Base-by-base conservation (phyloP, 768 basidiomycete genomes). In the Amyloporia xantha region DNA sequence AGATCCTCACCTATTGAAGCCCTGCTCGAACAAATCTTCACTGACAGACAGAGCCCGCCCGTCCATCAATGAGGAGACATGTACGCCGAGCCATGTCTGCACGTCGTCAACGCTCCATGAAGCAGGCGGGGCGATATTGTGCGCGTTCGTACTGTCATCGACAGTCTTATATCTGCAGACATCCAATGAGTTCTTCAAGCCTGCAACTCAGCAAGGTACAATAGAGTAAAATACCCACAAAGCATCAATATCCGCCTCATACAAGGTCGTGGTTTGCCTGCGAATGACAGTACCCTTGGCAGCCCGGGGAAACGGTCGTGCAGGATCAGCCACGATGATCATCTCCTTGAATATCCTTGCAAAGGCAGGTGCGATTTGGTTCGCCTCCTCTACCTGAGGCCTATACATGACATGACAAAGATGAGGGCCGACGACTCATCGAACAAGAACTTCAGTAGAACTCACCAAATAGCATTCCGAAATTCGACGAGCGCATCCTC, bases 311-410 rank as follows among this genome's bases (percentile, higher is more conserved):
- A 79, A 61, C 0, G 74, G 76, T 47, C 74, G 74, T 0, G 59
- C 63, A 21, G 68, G 54, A 2, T 64, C 59, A 0, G 75, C 64
- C 11, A 78, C 57, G 25, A 78, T 40, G 30, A 80, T 73, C 74
- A 79, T 74, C 54, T 79, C 73, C 53, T 73, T 74, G 61, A 72
- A 75, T 11, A 76, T 64, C 21, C 59, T 46, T 5, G 63, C 60
- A 45, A 62, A 64, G 6, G 48, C 47, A 0, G 64, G 60, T 0
- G 56, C 60, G 25, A 35, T 49, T 1, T 44, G 51, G 44, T 66
- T 67, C 20, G 57, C 54, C 35, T 60, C 49, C 24, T 61, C 62
- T 1, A 67, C 47, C 4, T 52, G 51, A 2, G 61, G 61, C 68
- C 68, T 65, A 10, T n/a, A 33, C 9, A 43, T 5, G 33, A 45